These are phyloP conservation scores for Boechera divaricarpa DNA, from an alignment of 345 rosid species.

Conservation along the genomic window DNA sequence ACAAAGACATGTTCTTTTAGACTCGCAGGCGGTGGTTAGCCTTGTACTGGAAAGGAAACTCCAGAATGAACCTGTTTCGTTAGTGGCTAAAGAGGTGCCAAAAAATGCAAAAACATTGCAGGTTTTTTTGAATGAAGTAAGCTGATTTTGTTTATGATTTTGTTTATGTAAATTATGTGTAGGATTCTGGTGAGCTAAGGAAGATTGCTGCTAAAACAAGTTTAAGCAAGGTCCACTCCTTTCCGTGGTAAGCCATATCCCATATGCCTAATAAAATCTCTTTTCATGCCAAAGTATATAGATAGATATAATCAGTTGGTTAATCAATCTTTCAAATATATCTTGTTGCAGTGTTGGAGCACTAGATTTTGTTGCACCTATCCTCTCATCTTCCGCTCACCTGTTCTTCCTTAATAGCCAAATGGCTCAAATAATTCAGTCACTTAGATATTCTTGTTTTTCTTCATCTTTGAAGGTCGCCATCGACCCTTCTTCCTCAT, in stretches of 20 bases:
- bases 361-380: slow-evolving; percentile 89
- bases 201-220: slow-evolving; percentile 62
- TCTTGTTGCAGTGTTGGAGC: slow-evolving; percentile 89
- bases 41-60: slow-evolving; percentile 75
- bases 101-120: not conserved
- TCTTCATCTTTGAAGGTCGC: slow-evolving; percentile 96
- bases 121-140: too few relatives aligned
- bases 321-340: slow-evolving; percentile 14
- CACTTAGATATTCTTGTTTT: slow-evolving; percentile 76
- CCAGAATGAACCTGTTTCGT: slow-evolving; percentile 64
- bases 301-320: not conserved
- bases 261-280: not conserved
- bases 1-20: slow-evolving; percentile 45
- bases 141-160: not conserved
- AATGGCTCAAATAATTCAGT: not conserved
- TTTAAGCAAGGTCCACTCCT: slow-evolving; percentile 95
- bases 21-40: slow-evolving; percentile 91
- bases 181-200: slow-evolving; percentile 87
- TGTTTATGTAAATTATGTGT: slow-evolving; percentile 29
- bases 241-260: slow-evolving; percentile 70
- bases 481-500: slow-evolving; percentile 96
- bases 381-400: slow-evolving; percentile 80
- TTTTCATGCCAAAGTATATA: not conserved
- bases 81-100: slow-evolving; percentile 95
- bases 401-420: slow-evolving; percentile 52